Base-by-base conservation (phyloP, 441 rosid species). In the Flueggea neowawraea region DNA sequence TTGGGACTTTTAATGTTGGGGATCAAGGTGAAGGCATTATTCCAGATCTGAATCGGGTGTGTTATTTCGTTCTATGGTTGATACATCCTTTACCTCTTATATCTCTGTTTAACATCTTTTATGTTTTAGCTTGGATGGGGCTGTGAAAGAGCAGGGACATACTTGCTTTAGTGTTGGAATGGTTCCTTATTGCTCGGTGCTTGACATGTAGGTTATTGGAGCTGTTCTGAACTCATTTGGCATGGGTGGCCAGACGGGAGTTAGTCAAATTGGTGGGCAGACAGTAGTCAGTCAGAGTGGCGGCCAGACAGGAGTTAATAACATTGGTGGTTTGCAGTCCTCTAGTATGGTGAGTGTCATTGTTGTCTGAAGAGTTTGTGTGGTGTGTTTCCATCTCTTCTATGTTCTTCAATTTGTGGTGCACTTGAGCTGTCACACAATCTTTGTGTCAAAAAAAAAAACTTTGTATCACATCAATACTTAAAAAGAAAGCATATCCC, bases 191-290 rank as follows among this genome's bases (percentile, higher is more conserved):
- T 41, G 14, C 16, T 62, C 14, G 45, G 63, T 70, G 13, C 66
- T 43, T 55, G 54, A 62, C 59, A 44, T 81, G 61, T 69, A 95
- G 99, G 91, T 88, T 73, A 86, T 91, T 74, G 98, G 98, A 54
- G 87, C 93, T 31, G 89, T 90, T 73, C 75, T 95, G 56, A 95
- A 85, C 78, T 88, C 97, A 52, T 72, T 95, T 58, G 98, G 96
- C 57, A 62, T 86, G 58, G 84, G 96, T 16, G 82, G 87, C 54
- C 94, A 84, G 71, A 66, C 73, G 54, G 58, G 67, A 62, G 50
- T 75, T 62, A 78, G 57, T 75, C 82, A 73, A 51, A 41, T 71
- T 60, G 73, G 73, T 68, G 75, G 76, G 41, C 28, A 22, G 28
- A 8, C 41, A 8, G 41, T 8, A 3, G 41, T 36, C 9, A 36